Percentiles rank a stretch among this genome's conserved stretches.
These are phyloP conservation scores for Penstemon davidsonii DNA, from an alignment of 257 asterid genomes.

Conservation along the genomic window DNA sequence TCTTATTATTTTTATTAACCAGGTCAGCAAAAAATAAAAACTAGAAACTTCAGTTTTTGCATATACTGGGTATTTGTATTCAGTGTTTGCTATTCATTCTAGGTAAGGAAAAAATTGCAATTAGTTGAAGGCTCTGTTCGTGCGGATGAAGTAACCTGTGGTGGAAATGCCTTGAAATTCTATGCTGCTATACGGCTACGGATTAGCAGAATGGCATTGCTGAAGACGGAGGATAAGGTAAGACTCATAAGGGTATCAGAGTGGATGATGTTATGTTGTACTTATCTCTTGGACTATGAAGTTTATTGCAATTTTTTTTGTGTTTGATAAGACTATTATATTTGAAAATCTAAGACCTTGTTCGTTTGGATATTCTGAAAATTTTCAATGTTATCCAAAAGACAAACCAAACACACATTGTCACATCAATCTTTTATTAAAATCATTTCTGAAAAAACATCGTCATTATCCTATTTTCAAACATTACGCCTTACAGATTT, in stretches of 20 bases:
- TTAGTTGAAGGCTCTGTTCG: slow-evolving; percentile 49
- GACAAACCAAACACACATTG: too few species aligned
- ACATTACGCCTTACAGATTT: too few species aligned
- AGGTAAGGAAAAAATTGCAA: slow-evolving; percentile 65
- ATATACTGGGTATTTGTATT: slow-evolving; percentile 5
- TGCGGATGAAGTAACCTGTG: slow-evolving; percentile 83
- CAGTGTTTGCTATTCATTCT: slow-evolving; percentile 24
- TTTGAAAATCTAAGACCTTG: neutral
- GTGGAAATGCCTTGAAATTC: slow-evolving; percentile 94
- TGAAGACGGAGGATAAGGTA: slow-evolving; percentile 68
- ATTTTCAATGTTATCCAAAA: too few species aligned
- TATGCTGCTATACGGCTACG: slow-evolving; percentile 91
- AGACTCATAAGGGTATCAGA: neutral
- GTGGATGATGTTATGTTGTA: slow-evolving; percentile 3
- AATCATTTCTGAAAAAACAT: too few species aligned
- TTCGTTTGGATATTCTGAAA: too few species aligned
- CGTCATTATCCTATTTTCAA: too few species aligned
- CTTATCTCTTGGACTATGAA: slow-evolving; percentile 1
- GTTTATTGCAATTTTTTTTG: neutral
- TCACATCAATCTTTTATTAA: neutral
- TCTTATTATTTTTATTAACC: slow-evolving; percentile 84
- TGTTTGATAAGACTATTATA: slow-evolving; percentile 1
- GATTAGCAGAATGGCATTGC: slow-evolving; percentile 69
- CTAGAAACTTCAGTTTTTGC: slow-evolving; percentile 21
- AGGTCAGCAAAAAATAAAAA: slow-evolving; percentile 70